Percentiles rank a stretch among this genome's conserved stretches.
Evolutionary conservation across 495 filamentous ascomycete genomes (phyloP).

Genomic region (Clavariopsis aquatica): DNA sequence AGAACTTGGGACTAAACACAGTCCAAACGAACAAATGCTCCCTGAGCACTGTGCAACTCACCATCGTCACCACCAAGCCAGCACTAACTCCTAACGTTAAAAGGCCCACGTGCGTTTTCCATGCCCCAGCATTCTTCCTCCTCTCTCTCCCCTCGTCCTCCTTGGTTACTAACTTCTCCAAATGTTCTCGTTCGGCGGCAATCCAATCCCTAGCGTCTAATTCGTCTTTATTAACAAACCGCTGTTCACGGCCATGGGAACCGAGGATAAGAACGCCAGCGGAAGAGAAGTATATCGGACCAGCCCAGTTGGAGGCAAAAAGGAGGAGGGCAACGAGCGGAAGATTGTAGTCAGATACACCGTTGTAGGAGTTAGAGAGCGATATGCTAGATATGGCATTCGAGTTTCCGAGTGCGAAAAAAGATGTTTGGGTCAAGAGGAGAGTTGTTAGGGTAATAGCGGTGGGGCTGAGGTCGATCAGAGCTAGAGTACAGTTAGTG

Average conservation of each 20-base stretch:
- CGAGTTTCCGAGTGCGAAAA: conserved; percentile 88
- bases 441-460: conserved; percentile 39
- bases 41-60: conserved; percentile 77
- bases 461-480: conserved; percentile 26
- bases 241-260: conserved; percentile 6
- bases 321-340: conserved; percentile 71
- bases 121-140: conserved; percentile 5
- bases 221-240: neutral
- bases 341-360: conserved; percentile 56
- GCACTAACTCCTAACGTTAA: conserved; percentile 66
- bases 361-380: conserved; percentile 54
- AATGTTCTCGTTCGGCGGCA: conserved; percentile 12
- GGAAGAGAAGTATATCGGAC: conserved; percentile 80
- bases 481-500: neutral
- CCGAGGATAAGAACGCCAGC: conserved; percentile 58
- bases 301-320: conserved; percentile 88
- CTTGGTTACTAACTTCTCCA: conserved; percentile 3
- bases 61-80: conserved; percentile 73
- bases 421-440: conserved; percentile 54
- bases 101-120: conserved; percentile 53
- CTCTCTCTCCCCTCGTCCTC: conserved; percentile 2
- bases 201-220: conserved; percentile 27
- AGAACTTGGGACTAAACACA: conserved; percentile 94
- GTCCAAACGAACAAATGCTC: conserved; percentile 98
- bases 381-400: conserved; percentile 85